These are phyloP conservation scores for Bipolaris victoriae DNA, from an alignment of 2,329 filamentous ascomycete species.

Conservation along the genomic window DNA sequence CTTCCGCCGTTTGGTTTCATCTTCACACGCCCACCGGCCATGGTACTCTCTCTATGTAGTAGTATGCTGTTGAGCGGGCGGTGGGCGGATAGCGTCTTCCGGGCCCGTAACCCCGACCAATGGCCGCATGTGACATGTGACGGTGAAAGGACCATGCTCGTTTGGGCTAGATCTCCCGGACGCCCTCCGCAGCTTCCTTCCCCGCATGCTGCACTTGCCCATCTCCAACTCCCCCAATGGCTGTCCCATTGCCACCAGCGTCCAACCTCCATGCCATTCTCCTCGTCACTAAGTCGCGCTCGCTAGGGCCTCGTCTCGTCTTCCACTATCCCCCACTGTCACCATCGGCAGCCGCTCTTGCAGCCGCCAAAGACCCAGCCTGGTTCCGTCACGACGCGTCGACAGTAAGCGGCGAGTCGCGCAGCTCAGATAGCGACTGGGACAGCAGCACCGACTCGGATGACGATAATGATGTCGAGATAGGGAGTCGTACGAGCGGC, in stretches of 20 bases:
- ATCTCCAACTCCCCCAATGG: conserved; percentile 26
- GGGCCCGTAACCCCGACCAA: too few species aligned
- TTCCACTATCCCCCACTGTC: conserved; percentile 52
- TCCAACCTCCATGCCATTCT: conserved; percentile 51
- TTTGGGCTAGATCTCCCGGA: conserved; percentile 29
- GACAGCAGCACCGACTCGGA: conserved; percentile 45
- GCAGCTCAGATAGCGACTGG: conserved; percentile 47
- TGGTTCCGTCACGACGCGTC: conserved; percentile 49
- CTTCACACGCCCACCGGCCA: too few species aligned
- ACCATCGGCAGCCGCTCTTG: conserved; percentile 43
- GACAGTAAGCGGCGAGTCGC: conserved; percentile 43
- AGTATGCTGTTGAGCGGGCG: too few species aligned
- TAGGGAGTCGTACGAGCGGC: conserved; percentile 44
- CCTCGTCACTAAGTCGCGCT: conserved; percentile 49
- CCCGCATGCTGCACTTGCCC: conserved; percentile 9
- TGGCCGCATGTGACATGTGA: too few species aligned
- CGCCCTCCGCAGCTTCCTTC: conserved; percentile 13
- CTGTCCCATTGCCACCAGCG: conserved; percentile 41
- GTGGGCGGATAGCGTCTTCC: too few species aligned
- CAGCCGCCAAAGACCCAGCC: conserved; percentile 39
- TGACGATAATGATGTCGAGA: conserved; percentile 44
- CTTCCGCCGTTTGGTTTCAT: too few species aligned
- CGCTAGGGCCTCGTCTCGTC: conserved; percentile 49
- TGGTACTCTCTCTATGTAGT: too few species aligned
- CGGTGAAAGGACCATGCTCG: neutral